Conservation (phyloP, 306 rosid genomes). For the Sechiopsis laciniata region DNA sequence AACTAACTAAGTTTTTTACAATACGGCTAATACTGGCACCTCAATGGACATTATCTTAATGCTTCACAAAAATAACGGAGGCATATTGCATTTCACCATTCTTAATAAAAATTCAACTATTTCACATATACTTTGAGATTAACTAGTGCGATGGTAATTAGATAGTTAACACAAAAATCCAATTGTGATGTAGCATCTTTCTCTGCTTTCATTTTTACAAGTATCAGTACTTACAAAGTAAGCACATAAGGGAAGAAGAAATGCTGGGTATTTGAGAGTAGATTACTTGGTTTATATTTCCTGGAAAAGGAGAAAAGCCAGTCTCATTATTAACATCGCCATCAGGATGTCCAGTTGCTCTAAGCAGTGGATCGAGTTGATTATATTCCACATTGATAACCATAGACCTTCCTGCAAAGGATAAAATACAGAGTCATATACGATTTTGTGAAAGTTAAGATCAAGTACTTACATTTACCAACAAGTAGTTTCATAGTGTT, state of each 20-base stretch:
- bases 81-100: background rate
- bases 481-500: background rate
- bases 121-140: background rate
- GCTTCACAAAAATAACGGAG: background rate
- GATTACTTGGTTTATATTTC: conserved; percentile 93
- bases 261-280: conserved; percentile 21
- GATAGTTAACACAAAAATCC: background rate
- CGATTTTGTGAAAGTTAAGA: background rate
- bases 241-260: conserved; percentile 1
- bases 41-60: background rate
- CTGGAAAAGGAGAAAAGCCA: conserved; percentile 92
- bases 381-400: conserved; percentile 97
- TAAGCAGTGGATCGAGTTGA: conserved; percentile 95
- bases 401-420: conserved; percentile 70
- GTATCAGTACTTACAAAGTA: background rate
- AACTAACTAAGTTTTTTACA: conserved; percentile 2
- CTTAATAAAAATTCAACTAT: background rate
- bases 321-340: conserved; percentile 84
- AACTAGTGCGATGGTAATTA: background rate
- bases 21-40: background rate
- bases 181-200: background rate
- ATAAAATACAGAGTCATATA: conserved; percentile 11
- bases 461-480: background rate
- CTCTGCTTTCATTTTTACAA: conserved; percentile 10
- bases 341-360: conserved; percentile 83